Conservation (phyloP, 305 asterid species). For the Solanum chacoense region DNA sequence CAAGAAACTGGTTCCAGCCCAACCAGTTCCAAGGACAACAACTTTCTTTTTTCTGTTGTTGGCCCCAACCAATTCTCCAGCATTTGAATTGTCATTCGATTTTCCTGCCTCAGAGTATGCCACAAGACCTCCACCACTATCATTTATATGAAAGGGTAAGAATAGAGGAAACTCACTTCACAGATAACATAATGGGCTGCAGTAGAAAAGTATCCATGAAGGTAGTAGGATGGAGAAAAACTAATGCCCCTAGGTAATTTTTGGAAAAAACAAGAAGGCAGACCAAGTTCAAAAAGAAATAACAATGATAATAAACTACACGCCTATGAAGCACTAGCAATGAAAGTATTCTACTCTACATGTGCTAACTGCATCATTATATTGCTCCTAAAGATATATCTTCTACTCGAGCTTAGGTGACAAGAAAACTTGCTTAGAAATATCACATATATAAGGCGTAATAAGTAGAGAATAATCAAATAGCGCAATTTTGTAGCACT, state of each 20-base stretch:
- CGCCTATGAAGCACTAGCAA: background rate
- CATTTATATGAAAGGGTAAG: constrained; percentile 3
- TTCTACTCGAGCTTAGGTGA: background rate
- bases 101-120: constrained; percentile 63
- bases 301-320: background rate
- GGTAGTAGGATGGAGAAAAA: background rate
- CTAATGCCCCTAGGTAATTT: background rate
- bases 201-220: background rate
- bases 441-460: background rate
- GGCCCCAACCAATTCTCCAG: constrained; percentile 26
- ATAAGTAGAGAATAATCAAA: background rate
- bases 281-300: background rate
- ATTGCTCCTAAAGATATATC: background rate
- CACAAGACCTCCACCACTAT: constrained; percentile 72
- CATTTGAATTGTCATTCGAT: constrained; percentile 20
- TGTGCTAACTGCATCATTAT: background rate
- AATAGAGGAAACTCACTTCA: background rate
- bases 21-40: constrained; percentile 95
- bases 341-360: background rate
- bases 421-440: background rate
- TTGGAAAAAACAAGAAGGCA: background rate
- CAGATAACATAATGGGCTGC: background rate
- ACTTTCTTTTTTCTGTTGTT: constrained; percentile 53
- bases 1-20: constrained; percentile 96
- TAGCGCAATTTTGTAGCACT: background rate